A percentile compares a stretch with the other conserved stretches of the same genome.
Evolutionary conservation across 2,329 filamentous ascomycete genomes (phyloP).

Genomic region (Diplodia intermedia): DNA sequence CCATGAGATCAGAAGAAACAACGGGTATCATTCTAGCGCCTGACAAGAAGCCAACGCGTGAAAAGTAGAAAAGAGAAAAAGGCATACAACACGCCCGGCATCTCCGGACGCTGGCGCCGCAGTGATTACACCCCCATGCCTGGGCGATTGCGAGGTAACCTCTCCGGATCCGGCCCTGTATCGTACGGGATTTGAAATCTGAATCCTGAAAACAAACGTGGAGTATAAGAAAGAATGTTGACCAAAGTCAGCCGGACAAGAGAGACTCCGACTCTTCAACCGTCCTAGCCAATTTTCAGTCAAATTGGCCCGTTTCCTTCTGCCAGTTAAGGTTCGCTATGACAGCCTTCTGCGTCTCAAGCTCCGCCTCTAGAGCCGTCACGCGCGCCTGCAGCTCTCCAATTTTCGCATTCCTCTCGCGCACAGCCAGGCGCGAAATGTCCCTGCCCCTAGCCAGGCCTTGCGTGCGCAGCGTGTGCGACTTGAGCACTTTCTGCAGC

Average conservation of each 20-base stretch:
- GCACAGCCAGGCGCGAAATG: constrained; percentile 66
- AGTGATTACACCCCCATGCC: not conserved
- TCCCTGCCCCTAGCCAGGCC: constrained; percentile 72
- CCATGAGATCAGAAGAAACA: not conserved
- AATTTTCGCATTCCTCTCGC: constrained; percentile 69
- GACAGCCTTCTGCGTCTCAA: constrained; percentile 59
- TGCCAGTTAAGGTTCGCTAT: constrained; percentile 50
- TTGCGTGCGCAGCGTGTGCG: constrained; percentile 63
- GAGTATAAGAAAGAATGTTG: no score
- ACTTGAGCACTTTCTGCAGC: constrained; percentile 42
- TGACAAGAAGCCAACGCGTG: not conserved
- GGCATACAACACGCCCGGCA: not conserved
- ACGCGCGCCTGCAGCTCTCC: constrained; percentile 71
- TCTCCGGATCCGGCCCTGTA: not conserved
- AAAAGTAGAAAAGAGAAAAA: not conserved
- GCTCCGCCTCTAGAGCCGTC: constrained; percentile 62
- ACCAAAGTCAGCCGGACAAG: no score
- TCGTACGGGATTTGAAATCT: not conserved
- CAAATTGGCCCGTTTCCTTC: constrained; percentile 33
- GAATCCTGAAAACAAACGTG: not conserved
- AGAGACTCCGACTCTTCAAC: not conserved
- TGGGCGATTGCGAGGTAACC: not conserved
- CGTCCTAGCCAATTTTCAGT: not conserved
- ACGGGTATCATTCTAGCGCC: not conserved
- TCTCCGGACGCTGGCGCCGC: not conserved